phyloP scores from a whole-genome alignment of 768 basidiomycete species.

The Podaxis rugospora region DNA sequence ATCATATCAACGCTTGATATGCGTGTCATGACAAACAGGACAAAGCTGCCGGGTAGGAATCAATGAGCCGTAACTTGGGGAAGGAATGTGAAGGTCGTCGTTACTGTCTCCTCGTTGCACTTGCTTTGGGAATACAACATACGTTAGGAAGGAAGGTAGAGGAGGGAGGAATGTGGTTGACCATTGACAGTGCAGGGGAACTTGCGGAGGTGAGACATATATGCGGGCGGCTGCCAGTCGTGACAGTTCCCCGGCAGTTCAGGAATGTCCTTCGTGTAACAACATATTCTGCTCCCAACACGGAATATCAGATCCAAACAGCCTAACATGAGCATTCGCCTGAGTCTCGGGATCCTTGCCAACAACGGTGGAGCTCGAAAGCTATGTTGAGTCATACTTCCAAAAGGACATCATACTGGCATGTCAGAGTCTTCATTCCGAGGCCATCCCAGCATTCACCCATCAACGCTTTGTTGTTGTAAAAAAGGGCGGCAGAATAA shows the following conservation, averaged over 20 bases:
- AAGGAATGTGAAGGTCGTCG: neutral
- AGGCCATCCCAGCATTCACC: neutral
- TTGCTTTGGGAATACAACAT: neutral
- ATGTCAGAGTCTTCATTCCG: too few relatives aligned
- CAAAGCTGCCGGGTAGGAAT: neutral
- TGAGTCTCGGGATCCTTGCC: neutral
- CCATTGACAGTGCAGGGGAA: neutral
- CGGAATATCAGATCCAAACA: neutral
- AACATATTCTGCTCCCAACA: neutral
- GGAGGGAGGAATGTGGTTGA: neutral
- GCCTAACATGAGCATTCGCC: neutral
- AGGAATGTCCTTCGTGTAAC: neutral
- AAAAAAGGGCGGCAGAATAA: too few relatives aligned
- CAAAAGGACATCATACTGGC: neutral
- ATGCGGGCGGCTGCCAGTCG: neutral
- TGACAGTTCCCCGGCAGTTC: neutral
- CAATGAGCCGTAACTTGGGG: neutral
- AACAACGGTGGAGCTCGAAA: neutral
- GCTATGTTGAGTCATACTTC: neutral
- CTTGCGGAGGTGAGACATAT: neutral
- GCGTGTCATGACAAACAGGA: neutral
- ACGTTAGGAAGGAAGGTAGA: neutral
- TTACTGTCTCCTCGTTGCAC: neutral
- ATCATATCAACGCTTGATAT: neutral
- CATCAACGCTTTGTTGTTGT: neutral